Evolutionary conservation across 495 filamentous ascomycete species (phyloP).

Genomic region (Aspergillus haitiensis): DNA sequence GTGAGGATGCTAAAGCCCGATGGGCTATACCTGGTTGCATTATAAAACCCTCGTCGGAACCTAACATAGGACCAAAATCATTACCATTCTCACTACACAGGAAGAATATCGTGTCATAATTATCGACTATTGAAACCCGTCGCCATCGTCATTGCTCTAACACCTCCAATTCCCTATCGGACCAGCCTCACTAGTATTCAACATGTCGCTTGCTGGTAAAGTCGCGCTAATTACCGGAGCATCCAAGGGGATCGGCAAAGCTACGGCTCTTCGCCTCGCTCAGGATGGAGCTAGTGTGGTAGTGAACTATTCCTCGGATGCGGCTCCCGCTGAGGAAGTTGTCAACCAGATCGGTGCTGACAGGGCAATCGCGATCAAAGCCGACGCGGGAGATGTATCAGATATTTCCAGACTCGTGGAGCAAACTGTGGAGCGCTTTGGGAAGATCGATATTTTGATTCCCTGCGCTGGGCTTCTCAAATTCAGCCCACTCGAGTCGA

Average conservation of each 20-base stretch:
- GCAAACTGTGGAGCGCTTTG: conserved; percentile 28
- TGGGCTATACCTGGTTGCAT: too few species aligned
- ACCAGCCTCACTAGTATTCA: background rate
- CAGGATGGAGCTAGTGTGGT: conserved; percentile 44
- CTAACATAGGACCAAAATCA: too few species aligned
- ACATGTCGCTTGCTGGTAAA: conserved; percentile 17
- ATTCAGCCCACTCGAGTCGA: conserved; percentile 40
- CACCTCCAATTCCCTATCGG: too few species aligned
- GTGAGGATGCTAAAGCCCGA: too few species aligned
- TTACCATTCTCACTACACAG: too few species aligned
- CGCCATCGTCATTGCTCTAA: too few species aligned
- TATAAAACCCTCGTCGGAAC: too few species aligned
- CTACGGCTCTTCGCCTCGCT: conserved; percentile 47
- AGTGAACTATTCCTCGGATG: conserved; percentile 25
- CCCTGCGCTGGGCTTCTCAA: conserved; percentile 56
- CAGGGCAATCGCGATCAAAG: conserved; percentile 11
- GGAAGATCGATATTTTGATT: conserved; percentile 46
- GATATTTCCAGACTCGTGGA: conserved; percentile 9
- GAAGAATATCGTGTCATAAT: too few species aligned
- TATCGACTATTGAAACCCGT: too few species aligned
- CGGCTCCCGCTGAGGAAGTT: background rate
- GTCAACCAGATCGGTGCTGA: conserved; percentile 12
- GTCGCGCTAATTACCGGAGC: conserved; percentile 52
- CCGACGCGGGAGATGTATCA: conserved; percentile 5
- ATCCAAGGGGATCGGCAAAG: conserved; percentile 53